Conservation (phyloP, 176 grass and related monocot genomes). For the Aegilops speltoides region DNA sequence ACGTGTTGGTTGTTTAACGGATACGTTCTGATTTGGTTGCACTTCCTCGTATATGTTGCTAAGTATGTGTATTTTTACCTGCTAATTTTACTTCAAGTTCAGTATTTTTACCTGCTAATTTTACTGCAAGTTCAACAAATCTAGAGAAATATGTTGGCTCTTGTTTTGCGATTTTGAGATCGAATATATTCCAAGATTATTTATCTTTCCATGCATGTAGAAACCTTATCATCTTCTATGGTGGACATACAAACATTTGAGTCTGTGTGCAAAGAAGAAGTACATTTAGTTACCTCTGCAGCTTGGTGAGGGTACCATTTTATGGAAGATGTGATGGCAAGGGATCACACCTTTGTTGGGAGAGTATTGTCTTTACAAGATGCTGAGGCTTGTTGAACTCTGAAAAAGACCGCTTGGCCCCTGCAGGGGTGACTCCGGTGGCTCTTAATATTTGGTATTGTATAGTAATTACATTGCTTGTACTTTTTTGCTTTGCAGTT, state of each 20-base stretch:
- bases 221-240: background rate
- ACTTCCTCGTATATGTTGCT: too few relatives aligned
- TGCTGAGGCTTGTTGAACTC: conserved; percentile 44
- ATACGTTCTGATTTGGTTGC: too few relatives aligned
- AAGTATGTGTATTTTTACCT: too few relatives aligned
- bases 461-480: too few relatives aligned
- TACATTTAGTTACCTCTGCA: background rate
- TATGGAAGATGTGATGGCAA: background rate
- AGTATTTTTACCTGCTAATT: too few relatives aligned
- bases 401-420: conserved; percentile 10
- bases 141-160: background rate
- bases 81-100: too few relatives aligned
- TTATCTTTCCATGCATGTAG: background rate
- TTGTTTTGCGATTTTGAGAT: background rate
- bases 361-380: conserved; percentile 25
- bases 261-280: background rate
- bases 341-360: background rate
- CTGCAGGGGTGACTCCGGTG: too few relatives aligned
- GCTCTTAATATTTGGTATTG: too few relatives aligned
- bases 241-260: background rate
- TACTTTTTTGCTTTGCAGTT: background rate
- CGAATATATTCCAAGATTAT: background rate
- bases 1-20: too few relatives aligned
- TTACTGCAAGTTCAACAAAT: background rate
- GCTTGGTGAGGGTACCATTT: background rate